phyloP scores from a whole-genome alignment of 1,284 basidiomycete species.

The Singerocomus rubriflavus region DNA sequence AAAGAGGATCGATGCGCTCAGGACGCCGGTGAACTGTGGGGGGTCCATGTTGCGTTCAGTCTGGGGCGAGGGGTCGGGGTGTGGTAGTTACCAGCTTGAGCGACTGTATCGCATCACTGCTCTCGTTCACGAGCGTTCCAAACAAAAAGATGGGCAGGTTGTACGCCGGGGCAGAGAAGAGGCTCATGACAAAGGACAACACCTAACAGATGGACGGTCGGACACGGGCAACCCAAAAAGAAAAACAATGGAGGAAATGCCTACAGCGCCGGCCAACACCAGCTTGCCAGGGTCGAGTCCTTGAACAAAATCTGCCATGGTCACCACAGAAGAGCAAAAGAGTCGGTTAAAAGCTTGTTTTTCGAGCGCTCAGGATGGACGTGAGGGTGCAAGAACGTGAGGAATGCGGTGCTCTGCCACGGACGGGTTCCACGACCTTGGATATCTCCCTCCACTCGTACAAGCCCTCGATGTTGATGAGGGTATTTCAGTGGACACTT shows the following conservation, averaged over 20 bases:
- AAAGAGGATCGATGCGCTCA: constrained; percentile 57
- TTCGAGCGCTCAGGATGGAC: background rate
- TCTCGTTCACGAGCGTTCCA: constrained; percentile 68
- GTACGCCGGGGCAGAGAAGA: constrained; percentile 61
- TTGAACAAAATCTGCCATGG: constrained; percentile 57
- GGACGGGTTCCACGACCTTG: no score
- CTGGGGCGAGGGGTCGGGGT: no score
- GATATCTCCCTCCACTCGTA: no score
- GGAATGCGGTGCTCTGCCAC: no score
- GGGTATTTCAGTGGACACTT: no score
- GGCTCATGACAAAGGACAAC: constrained; percentile 59
- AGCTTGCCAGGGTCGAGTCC: constrained; percentile 68
- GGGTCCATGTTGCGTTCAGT: background rate
- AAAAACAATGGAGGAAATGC: constrained; percentile 14
- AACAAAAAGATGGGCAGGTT: constrained; percentile 76
- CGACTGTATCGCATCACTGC: constrained; percentile 57
- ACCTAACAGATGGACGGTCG: constrained; percentile 27
- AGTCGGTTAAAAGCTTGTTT: background rate
- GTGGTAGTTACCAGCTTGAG: constrained; percentile 49
- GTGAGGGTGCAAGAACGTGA: constrained; percentile 5
- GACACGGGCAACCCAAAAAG: background rate
- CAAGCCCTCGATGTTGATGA: no score
- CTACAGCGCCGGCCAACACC: constrained; percentile 59
- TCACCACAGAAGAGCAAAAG: background rate
- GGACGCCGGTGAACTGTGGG: constrained; percentile 60